phyloP scores from a whole-genome alignment of 2,329 filamentous ascomycete genomes.

The Fusarium virguliforme region DNA sequence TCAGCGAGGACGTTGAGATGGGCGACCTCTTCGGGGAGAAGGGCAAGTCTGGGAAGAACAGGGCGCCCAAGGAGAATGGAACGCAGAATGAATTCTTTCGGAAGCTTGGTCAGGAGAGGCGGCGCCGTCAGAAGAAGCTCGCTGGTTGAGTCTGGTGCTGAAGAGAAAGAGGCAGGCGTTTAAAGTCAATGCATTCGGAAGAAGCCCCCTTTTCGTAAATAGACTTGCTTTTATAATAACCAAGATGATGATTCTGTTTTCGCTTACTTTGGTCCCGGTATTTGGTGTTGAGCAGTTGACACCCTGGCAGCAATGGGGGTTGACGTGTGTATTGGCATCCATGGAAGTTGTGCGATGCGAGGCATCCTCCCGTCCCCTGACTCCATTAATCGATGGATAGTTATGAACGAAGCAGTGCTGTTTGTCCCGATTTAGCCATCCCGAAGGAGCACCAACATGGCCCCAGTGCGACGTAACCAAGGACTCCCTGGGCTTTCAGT shows the following conservation, averaged over 20 bases:
- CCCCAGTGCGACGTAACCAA: too few species aligned
- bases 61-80: constrained; percentile 15
- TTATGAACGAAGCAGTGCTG: too few species aligned
- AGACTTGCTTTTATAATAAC: neutral
- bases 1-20: constrained; percentile 18
- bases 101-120: constrained; percentile 39
- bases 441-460: too few species aligned
- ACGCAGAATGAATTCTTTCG: constrained; percentile 44
- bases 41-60: constrained; percentile 11
- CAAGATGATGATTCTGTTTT: neutral
- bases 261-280: neutral
- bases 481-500: too few species aligned
- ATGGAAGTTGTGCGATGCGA: too few species aligned
- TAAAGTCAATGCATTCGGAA: neutral
- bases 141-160: neutral
- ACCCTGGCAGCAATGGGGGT: too few species aligned
- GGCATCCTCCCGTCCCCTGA: too few species aligned
- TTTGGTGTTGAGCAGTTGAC: neutral
- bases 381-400: too few species aligned
- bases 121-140: constrained; percentile 15
- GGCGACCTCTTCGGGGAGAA: constrained; percentile 18
- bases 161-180: neutral
- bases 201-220: neutral
- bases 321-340: too few species aligned
- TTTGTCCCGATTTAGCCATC: too few species aligned